phyloP scores from a whole-genome alignment of 2,329 filamentous ascomycete genomes.

The Pseudogymnoascus sp. region DNA sequence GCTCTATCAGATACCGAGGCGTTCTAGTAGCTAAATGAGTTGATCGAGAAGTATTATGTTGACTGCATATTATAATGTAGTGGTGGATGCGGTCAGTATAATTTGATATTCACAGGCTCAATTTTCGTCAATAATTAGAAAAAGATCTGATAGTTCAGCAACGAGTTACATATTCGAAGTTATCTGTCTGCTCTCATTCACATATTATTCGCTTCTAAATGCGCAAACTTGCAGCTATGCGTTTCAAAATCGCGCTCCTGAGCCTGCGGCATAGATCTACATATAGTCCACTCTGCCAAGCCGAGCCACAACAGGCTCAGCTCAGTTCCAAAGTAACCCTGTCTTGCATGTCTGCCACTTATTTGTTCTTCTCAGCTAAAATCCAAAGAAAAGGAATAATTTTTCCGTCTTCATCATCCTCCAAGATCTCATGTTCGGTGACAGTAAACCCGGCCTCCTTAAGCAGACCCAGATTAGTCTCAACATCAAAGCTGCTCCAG shows the following conservation, averaged over 20 bases:
- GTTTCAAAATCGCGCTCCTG: not conserved
- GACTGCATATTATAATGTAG: no score
- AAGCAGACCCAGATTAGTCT: constrained; percentile 8
- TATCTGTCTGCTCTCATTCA: not conserved
- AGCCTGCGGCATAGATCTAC: not conserved
- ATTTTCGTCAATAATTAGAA: not conserved
- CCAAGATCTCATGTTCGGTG: constrained; percentile 4
- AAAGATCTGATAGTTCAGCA: not conserved
- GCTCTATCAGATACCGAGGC: constrained; percentile 19
- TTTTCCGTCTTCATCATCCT: constrained; percentile 12
- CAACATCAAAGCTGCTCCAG: constrained; percentile 15
- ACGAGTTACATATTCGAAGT: not conserved
- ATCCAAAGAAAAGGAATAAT: constrained; percentile 15
- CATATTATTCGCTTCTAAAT: not conserved
- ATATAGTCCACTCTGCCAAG: not conserved
- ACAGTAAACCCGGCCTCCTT: constrained; percentile 10
- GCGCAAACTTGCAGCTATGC: constrained; percentile 16
- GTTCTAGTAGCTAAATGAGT: constrained; percentile 14
- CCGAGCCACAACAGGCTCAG: not conserved
- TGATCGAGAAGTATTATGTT: not conserved
- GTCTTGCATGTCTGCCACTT: not conserved
- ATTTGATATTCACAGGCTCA: not conserved
- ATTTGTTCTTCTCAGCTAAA: constrained; percentile 11
- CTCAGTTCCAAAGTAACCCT: not conserved
- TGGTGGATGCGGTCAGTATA: not conserved